Evolutionary conservation across 345 rosid species (phyloP).

Genomic region (Arabis alpina): DNA sequence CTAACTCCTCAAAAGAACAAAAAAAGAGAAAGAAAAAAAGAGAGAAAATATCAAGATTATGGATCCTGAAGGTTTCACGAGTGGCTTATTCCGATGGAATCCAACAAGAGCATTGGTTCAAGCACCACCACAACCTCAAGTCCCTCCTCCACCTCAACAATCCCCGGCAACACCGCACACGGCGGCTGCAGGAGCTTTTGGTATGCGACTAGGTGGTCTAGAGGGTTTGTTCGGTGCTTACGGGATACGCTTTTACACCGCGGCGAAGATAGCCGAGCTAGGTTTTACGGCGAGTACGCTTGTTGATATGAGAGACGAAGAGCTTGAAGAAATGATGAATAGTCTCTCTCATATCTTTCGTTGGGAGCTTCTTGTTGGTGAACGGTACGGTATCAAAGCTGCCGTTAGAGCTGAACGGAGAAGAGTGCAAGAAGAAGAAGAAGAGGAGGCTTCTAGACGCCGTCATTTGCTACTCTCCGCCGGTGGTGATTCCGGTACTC

Average conservation of each 20-base stretch:
- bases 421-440: constrained; percentile 53
- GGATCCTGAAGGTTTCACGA: constrained; percentile 87
- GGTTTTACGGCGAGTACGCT: constrained; percentile 97
- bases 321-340: constrained; percentile 98
- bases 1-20: constrained; percentile 16
- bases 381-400: constrained; percentile 88
- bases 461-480: constrained; percentile 45
- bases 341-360: constrained; percentile 84
- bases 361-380: constrained; percentile 95
- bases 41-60: constrained; percentile 28
- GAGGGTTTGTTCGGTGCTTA: constrained; percentile 84
- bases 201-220: constrained; percentile 62
- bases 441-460: constrained; percentile 66
- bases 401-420: constrained; percentile 92
- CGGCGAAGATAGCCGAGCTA: constrained; percentile 88
- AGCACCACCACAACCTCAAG: constrained; percentile 43
- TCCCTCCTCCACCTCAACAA: constrained; percentile 43
- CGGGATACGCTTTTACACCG: constrained; percentile 83
- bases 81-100: constrained; percentile 83
- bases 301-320: constrained; percentile 89
- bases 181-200: constrained; percentile 39
- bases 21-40: constrained; percentile 8
- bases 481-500: constrained; percentile 53
- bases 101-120: constrained; percentile 52
- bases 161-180: constrained; percentile 35